These are phyloP conservation scores for Coniochaeta sp. DNA, from an alignment of 2,329 filamentous ascomycete genomes.

Conservation along the genomic window DNA sequence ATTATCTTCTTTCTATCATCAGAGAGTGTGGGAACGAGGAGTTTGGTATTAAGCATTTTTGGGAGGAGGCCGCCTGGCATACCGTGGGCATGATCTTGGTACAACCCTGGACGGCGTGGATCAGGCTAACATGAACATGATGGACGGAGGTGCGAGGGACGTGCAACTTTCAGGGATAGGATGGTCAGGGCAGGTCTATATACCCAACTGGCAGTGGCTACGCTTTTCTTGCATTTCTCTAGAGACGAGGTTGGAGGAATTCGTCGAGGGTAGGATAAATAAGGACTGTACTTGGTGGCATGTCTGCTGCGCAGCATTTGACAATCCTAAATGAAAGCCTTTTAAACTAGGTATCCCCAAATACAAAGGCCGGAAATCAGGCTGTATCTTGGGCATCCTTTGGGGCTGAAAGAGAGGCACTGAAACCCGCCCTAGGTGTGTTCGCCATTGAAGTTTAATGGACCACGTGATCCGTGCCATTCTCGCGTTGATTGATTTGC, in stretches of 20 bases:
- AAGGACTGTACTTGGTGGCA: neutral
- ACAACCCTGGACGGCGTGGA: neutral
- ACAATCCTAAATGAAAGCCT: neutral
- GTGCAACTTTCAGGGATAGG: neutral
- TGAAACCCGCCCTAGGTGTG: too few species aligned
- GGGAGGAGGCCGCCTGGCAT: neutral
- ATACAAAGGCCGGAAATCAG: neutral
- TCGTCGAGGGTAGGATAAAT: neutral
- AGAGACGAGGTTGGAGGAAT: neutral
- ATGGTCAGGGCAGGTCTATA: neutral
- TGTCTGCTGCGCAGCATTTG: neutral
- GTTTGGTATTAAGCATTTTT: conserved; percentile 3
- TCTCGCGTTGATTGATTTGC: conserved; percentile 1
- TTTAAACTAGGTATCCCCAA: neutral
- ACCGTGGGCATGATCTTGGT: neutral
- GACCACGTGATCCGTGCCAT: neutral
- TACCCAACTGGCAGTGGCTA: neutral
- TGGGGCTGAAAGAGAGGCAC: too few species aligned
- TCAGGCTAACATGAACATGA: neutral
- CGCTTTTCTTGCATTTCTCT: neutral
- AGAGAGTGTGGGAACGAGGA: neutral
- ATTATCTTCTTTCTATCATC: neutral
- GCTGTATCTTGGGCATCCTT: too few species aligned
- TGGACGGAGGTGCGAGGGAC: neutral
- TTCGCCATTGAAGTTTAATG: neutral